Evolutionary conservation across 352 stramenopile species (phyloP), one percentile per base, ranked within the genome.

Genomic region (Phytopythium aichiense): DNA sequence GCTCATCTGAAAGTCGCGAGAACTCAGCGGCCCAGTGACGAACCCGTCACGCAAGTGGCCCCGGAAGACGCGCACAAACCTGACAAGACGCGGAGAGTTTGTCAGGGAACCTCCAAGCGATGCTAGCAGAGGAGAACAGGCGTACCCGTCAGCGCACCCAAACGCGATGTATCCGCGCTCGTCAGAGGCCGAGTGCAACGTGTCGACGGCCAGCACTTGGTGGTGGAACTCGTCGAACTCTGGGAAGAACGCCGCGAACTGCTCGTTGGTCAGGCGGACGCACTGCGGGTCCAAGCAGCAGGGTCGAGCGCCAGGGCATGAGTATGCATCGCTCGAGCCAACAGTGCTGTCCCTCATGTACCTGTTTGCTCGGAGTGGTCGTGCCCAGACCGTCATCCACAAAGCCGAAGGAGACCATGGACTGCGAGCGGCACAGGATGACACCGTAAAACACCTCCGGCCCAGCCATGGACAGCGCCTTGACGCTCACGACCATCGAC

Each of bases 181-280:
- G 22, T 60, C 65, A 12, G 62, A 52, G 12, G 59, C 50, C 0
- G 71, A 37, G 16, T 57, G 55, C 22, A 84, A 64, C 31, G 65
- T 59, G 61, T 90, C 74, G 13, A 88, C 73, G 6, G 74, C 65
- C 37, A 92, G 50, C 23, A 91, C 74, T 1, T 77, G 78, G 51
- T 85, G 72, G 16, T 64, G 57, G 53, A 92, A 90, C 18, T 74
- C 59, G 6, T 67, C 77, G 49, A 93, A 77, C 43, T 91, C 80
- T 12, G 84, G 81, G 60, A 93, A 91, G 56, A 89, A 93, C 0
- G 48, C 35, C 13, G 73, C 76, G 56, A 93, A 89, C 22, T 91
- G 81, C 12, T 87, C 75, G 23, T 76, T 87, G 9, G 72, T 58
- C 33, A 93, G 64, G 4, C 78, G 80, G 48, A 69, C 58, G 40